phyloP scores from a whole-genome alignment of 768 basidiomycete species.

The Crucibulum laeve region DNA sequence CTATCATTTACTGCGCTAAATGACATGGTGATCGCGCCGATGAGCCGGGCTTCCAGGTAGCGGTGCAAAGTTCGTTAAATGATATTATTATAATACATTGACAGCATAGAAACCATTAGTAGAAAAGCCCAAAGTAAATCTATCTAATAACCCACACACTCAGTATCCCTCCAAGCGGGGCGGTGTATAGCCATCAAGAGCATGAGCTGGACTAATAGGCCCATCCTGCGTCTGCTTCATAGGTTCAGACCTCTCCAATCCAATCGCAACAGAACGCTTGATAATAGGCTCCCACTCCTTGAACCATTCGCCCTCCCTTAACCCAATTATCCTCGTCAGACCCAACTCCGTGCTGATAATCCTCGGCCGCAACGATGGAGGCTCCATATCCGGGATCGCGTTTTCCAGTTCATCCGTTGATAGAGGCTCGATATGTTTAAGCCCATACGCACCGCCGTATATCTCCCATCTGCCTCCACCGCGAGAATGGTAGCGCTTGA shows the following conservation, averaged over 20 bases:
- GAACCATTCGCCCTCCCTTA: conserved; percentile 2
- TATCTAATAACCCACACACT: too few species aligned
- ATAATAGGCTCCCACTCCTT: conserved; percentile 3
- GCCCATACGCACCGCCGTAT: conserved; percentile 2
- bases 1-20: too few species aligned
- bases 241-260: background rate
- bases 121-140: too few species aligned
- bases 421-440: conserved; percentile 2
- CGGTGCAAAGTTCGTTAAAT: too few species aligned
- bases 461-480: conserved; percentile 78
- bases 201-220: background rate
- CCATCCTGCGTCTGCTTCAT: background rate
- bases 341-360: background rate
- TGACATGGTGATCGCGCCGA: too few species aligned
- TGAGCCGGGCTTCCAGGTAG: too few species aligned
- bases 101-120: too few species aligned
- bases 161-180: background rate
- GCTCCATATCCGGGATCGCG: background rate
- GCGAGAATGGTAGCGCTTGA: conserved; percentile 56
- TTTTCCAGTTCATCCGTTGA: background rate
- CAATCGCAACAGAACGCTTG: background rate
- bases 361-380: background rate
- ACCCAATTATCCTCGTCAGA: background rate
- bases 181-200: conserved; percentile 1
- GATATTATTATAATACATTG: too few species aligned